These are phyloP conservation scores for Babesia divergens DNA, from an alignment of 169 alveolate species.

Conservation along the genomic window DNA sequence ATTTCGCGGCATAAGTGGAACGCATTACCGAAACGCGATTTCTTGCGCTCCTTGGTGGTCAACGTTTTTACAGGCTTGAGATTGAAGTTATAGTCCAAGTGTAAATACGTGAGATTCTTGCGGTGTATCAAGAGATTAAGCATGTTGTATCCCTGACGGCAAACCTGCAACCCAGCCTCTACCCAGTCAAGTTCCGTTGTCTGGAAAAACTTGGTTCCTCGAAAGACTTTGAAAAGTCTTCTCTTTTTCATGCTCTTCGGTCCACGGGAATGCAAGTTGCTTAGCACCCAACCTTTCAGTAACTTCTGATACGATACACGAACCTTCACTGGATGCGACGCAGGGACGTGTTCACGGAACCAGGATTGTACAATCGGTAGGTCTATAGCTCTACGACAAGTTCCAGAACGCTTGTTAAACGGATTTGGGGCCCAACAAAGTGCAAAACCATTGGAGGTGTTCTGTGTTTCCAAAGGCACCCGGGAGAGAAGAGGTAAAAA, in stretches of 20 bases:
- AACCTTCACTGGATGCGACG: conserved; percentile 97
- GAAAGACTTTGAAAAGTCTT: conserved; percentile 91
- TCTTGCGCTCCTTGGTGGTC: conserved; percentile 99
- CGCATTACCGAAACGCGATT: conserved; percentile 99
- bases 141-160: conserved; percentile 99
- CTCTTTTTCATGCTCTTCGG: conserved; percentile 95
- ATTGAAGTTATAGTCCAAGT: conserved; percentile 99
- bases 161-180: conserved; percentile 98
- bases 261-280: conserved; percentile 88
- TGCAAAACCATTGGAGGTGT: conserved; percentile 72
- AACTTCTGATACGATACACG: conserved; percentile 98
- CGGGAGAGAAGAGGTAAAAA: conserved; percentile 61
- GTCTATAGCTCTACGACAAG: conserved; percentile 94
- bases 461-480: conserved; percentile 68
- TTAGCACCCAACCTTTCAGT: conserved; percentile 96
- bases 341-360: conserved; percentile 97
- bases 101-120: conserved; percentile 97
- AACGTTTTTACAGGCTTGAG: conserved; percentile 99
- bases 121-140: conserved; percentile 96
- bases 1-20: conserved; percentile 99
- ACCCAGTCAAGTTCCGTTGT: conserved; percentile 99
- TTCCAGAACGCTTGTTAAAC: conserved; percentile 95
- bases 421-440: conserved; percentile 98
- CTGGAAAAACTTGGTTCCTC: conserved; percentile 97
- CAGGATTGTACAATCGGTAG: conserved; percentile 96